Evolutionary conservation across 2,329 filamentous ascomycete species (phyloP).

Genomic region (Cladosporium sp.): DNA sequence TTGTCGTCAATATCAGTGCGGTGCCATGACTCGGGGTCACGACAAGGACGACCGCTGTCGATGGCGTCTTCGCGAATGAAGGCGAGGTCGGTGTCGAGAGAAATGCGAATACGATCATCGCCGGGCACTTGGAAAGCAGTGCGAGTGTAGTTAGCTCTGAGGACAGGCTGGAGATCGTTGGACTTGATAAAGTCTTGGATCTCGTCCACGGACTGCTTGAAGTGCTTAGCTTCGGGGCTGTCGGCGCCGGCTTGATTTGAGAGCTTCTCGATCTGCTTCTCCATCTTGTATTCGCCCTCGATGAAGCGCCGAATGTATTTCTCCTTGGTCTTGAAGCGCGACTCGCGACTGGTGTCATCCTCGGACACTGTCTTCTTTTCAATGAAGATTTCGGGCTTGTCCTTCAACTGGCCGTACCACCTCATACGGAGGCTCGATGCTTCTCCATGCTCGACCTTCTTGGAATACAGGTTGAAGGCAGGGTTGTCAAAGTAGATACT

Average conservation of each 20-base stretch:
- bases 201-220: conserved; percentile 70
- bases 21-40: conserved; percentile 88
- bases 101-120: conserved; percentile 85
- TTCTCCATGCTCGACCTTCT: conserved; percentile 77
- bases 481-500: conserved; percentile 94
- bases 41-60: conserved; percentile 80
- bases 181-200: conserved; percentile 80
- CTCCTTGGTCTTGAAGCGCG: conserved; percentile 82
- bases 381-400: conserved; percentile 76
- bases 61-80: conserved; percentile 77
- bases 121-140: conserved; percentile 96
- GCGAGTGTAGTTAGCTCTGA: conserved; percentile 90
- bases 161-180: conserved; percentile 75
- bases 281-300: conserved; percentile 83
- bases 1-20: conserved; percentile 82
- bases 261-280: conserved; percentile 86
- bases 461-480: conserved; percentile 80
- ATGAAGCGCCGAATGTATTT: conserved; percentile 91
- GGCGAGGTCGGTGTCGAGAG: conserved; percentile 87
- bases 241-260: conserved; percentile 70
- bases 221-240: conserved; percentile 64
- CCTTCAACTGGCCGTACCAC: conserved; percentile 84
- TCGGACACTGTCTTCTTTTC: conserved; percentile 87
- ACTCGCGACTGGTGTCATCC: conserved; percentile 74
- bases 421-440: conserved; percentile 81